These are phyloP conservation scores for Citropsis articulata DNA, from an alignment of 345 rosid genomes.

Conservation along the genomic window DNA sequence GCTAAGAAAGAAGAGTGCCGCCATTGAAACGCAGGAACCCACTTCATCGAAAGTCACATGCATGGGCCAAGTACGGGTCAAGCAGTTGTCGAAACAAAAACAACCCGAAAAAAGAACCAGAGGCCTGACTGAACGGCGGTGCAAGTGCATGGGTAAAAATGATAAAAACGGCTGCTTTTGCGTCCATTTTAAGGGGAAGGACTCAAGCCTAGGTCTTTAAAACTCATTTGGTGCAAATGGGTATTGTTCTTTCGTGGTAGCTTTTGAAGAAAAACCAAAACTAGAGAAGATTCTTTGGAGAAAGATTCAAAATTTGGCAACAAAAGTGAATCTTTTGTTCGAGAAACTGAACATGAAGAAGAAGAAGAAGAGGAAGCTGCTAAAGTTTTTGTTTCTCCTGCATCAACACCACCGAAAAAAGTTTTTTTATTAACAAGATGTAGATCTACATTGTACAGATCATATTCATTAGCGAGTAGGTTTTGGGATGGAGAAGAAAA, in stretches of 20 bases:
- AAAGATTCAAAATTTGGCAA: constrained; percentile 28
- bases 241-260: constrained; percentile 19
- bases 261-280: constrained; percentile 25
- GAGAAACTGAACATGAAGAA: constrained; percentile 8
- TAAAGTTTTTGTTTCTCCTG: constrained; percentile 31
- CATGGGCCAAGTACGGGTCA: too few relatives aligned
- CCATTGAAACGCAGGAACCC: too few relatives aligned
- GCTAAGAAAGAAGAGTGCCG: too few relatives aligned
- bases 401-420: constrained; percentile 61
- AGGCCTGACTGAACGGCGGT: constrained; percentile 23
- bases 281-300: constrained; percentile 25
- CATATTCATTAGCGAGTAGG: constrained; percentile 70
- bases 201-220: constrained; percentile 29
- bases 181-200: constrained; percentile 17
- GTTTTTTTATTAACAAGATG: constrained; percentile 66
- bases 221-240: constrained; percentile 46
- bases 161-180: constrained; percentile 29
- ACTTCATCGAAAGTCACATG: too few relatives aligned
- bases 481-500: constrained; percentile 86
- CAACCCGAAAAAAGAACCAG: constrained; percentile 16
- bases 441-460: constrained; percentile 83
- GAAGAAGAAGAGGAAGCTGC: constrained; percentile 26
- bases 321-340: constrained; percentile 16
- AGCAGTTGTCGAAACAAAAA: too few relatives aligned
- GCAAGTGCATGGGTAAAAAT: constrained; percentile 35